These are phyloP conservation scores for Anthostomella pinea DNA, from an alignment of 2,329 filamentous ascomycete species.

Conservation along the genomic window DNA sequence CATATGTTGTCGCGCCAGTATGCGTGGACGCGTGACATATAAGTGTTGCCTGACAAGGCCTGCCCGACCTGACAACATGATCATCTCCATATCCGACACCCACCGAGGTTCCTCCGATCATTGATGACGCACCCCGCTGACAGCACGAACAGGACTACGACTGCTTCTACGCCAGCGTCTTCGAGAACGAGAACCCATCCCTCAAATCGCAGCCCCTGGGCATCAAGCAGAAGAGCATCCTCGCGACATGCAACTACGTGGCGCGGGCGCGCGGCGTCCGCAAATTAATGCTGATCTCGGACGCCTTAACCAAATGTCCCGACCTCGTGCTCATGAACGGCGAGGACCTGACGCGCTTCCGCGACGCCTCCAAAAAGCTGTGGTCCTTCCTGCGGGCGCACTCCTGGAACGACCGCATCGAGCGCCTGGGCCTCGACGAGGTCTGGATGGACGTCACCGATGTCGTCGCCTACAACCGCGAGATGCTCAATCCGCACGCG, in stretches of 20 bases:
- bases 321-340: slow-evolving; percentile 83
- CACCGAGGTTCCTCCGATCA: not conserved
- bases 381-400: slow-evolving; percentile 70
- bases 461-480: slow-evolving; percentile 77
- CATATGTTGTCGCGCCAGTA: no score
- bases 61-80: no score
- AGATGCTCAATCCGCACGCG: slow-evolving; percentile 64
- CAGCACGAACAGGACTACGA: slow-evolving; percentile 62
- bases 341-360: slow-evolving; percentile 81
- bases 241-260: slow-evolving; percentile 92
- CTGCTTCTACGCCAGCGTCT: slow-evolving; percentile 92
- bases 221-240: slow-evolving; percentile 88
- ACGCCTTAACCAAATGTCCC: slow-evolving; percentile 77
- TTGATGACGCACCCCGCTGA: not conserved
- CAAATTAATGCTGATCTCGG: slow-evolving; percentile 82
- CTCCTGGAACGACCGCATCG: slow-evolving; percentile 75
- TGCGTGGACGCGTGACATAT: no score
- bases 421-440: slow-evolving; percentile 89
- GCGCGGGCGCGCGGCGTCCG: slow-evolving; percentile 69
- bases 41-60: no score
- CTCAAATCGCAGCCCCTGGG: slow-evolving; percentile 74
- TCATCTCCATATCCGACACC: no score
- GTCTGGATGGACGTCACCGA: slow-evolving; percentile 84
- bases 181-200: slow-evolving; percentile 75
- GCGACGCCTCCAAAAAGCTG: slow-evolving; percentile 79